A percentile compares a stretch with the other conserved stretches of the same genome.
These are phyloP conservation scores for Colletotrichum truncatum DNA, from an alignment of 2,329 filamentous ascomycete genomes.

Conservation along the genomic window DNA sequence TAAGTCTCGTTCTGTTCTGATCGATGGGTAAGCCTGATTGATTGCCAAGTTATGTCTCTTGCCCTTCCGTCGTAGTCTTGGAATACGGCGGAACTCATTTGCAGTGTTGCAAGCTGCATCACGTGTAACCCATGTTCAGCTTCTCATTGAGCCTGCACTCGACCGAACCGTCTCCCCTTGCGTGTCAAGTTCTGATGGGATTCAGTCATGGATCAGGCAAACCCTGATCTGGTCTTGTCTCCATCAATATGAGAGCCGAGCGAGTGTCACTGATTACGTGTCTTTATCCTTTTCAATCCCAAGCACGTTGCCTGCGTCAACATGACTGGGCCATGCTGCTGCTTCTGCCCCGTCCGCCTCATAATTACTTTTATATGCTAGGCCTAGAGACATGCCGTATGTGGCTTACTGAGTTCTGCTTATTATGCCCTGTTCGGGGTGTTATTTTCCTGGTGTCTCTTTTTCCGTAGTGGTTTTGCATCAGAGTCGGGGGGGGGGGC, in stretches of 20 bases:
- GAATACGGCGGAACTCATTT: background rate
- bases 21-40: constrained; percentile 1
- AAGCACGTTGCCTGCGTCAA: background rate
- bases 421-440: background rate
- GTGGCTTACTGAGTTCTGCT: background rate
- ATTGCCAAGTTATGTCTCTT: too few relatives aligned
- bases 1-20: background rate
- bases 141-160: background rate
- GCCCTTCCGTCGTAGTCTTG: too few relatives aligned
- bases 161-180: background rate
- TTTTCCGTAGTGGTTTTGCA: background rate
- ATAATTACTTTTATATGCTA: background rate
- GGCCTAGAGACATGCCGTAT: background rate
- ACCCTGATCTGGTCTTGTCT: background rate
- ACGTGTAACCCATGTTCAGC: background rate
- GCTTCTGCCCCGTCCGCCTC: background rate
- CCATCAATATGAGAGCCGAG: background rate
- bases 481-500: background rate
- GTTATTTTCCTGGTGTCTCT: background rate
- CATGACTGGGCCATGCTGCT: background rate
- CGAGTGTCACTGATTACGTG: background rate
- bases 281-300: background rate
- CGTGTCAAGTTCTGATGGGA: background rate
- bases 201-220: background rate
- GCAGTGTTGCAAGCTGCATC: background rate